Base-by-base conservation (phyloP, 768 basidiomycete species). In the Leccinum pellstonianum region DNA sequence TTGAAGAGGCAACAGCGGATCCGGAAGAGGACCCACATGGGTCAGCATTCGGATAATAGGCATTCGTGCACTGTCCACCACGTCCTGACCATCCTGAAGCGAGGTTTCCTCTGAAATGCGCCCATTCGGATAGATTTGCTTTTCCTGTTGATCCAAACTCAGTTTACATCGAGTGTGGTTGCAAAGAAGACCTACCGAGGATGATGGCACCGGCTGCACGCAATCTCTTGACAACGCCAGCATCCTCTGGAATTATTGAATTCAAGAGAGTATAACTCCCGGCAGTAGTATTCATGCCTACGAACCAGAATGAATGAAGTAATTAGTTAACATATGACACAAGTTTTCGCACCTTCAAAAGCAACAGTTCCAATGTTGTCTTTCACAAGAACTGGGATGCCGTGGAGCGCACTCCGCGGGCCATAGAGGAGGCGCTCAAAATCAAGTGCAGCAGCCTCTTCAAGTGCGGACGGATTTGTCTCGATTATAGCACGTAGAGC, bases 11-110 rank as follows among this genome's bases (percentile, higher is more conserved):
- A 29, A 85, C 75, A 3, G 78, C 86, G n/a, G 83, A 83, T 2
- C 86, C 86, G 7, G 83, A 80, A 0, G 83, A 84, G 1, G 82
- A 85, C 1, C 85, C 84, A 59, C 81, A 83, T 3, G 85, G 82
- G 62, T 84, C 80, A 3, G 76, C 80, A 12, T 76, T 76, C 0
- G 80, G 79, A 57, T 75, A 83, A 64, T 82, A 85, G 12, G 82
- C 79, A 57, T 76, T 80, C 3, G 76, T 80, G 49, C 72, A 69
- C 69, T 85, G 84, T 3, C 83, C 83, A 23, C 77, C 75, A 8
- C 83, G 76, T 15, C 81, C 83, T n/a, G 83, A 84, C 82, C 83
- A 86, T 11, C 84, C 85, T 1, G 77, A 78, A 1, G 82, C 72
- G 19, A 80, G 46, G 29, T 74, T 68, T 37, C 70, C 83, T 46